Evolutionary conservation across 768 basidiomycete species (phyloP), one percentile per base, ranked within the genome.

Genomic region (Dictyophora rubrovolvata): DNA sequence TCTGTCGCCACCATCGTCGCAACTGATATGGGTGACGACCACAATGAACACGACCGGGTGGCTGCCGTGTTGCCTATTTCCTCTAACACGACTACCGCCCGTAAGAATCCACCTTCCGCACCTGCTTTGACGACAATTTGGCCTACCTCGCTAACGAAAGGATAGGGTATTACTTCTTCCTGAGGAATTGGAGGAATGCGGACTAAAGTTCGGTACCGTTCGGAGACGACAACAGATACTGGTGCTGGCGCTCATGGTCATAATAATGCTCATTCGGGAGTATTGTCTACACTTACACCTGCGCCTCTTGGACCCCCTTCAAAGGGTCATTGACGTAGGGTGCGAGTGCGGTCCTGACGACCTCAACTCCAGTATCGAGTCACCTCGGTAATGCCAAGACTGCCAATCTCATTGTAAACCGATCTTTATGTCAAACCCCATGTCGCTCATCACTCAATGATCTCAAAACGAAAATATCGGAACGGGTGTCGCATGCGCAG

Each of bases 371-470:
- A 34, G 18, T n/a, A 28, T 53, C n/a, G 20, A 17, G 37, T 17
- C 22, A 20, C 53, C 20, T 20, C 34, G 22, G 5, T 36, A 34
- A 11, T 14, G 22, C 20, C 53, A 22, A 20, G 9, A 7, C 34
- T 54, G 4, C 14, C 53, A 36, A 14, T 34, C 53, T 54, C 53
- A 12, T 34, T 12, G 23, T 20, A 54, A 2, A 12, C 2, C 37
- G 36, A 8, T 17, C 23, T 12, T 18, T 36, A 16, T 35, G 4
- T 22, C 34, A n/a, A 28, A 48, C 56, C 10, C 75, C 74, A 12
- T 71, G 86, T 54, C 70, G 85, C 60, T 87, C 82, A 65, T 86
- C 84, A 11, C 66, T 87, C 33, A 84, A 85, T 1, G 86, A 87
- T 69, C 68, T 87, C 52, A 87, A 87, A 76, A 58, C 69, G n/a